A percentile compares a stretch with the other conserved stretches of the same genome.
These are phyloP conservation scores for Thalia dealbata DNA, from an alignment of 176 grass and related monocot genomes.

Conservation along the genomic window DNA sequence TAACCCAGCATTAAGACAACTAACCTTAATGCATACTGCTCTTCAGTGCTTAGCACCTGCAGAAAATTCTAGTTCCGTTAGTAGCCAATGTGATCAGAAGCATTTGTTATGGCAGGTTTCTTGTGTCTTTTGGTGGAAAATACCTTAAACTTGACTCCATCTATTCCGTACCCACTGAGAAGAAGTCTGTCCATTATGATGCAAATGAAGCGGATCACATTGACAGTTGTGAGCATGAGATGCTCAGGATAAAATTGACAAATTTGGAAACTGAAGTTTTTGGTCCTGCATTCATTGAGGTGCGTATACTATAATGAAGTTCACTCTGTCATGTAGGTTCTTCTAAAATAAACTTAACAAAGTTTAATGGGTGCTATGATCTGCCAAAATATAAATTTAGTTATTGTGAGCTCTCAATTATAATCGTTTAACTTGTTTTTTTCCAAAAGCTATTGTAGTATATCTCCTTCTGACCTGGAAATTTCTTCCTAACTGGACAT, in stretches of 20 bases:
- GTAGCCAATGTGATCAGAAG: not conserved
- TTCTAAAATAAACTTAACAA: not conserved
- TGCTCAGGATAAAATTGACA: conserved; percentile 57
- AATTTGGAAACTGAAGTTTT: conserved; percentile 31
- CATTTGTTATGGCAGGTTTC: conserved; percentile 56
- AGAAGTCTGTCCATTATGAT: conserved; percentile 6
- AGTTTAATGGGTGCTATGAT: not conserved
- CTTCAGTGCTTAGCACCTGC: not conserved
- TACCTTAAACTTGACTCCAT: conserved; percentile 63
- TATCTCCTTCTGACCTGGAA: not conserved
- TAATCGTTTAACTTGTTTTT: not conserved
- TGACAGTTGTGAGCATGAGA: conserved; percentile 44
- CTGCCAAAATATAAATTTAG: not conserved
- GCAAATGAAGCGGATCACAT: conserved; percentile 19
- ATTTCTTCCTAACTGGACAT: not conserved
- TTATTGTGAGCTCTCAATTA: not conserved
- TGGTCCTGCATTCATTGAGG: conserved; percentile 95
- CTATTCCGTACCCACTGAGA: conserved; percentile 24
- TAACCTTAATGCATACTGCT: not conserved
- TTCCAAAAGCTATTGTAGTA: not conserved
- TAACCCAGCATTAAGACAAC: not conserved
- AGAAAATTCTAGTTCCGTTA: not conserved
- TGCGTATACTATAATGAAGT: conserved; percentile 12
- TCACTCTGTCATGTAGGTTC: not conserved
- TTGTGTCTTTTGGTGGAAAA: conserved; percentile 85